Conservation (phyloP, 2,329 filamentous ascomycete genomes). For the Cladosporium halotolerans region DNA sequence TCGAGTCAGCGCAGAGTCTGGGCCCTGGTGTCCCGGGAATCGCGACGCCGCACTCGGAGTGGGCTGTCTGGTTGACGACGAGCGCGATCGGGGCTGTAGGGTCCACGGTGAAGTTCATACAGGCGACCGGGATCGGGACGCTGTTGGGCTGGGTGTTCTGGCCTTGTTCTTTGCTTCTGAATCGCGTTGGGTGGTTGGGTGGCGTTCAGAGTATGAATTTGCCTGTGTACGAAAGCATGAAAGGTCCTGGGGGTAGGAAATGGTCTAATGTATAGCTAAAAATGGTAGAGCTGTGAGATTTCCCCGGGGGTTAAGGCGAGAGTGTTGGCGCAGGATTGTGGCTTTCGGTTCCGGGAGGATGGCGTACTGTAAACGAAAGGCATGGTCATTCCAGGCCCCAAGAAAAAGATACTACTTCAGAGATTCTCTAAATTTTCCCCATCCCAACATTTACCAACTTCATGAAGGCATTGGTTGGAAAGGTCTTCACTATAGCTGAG, state of each 20-base stretch:
- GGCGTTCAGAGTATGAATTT: not conserved
- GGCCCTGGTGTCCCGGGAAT: slow-evolving; percentile 24
- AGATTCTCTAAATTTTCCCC: too few relatives aligned
- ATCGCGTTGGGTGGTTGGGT: not conserved
- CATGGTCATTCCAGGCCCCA: too few relatives aligned
- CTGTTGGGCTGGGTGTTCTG: slow-evolving; percentile 1
- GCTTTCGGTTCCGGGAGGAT: too few relatives aligned
- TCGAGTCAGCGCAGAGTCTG: slow-evolving; percentile 24
- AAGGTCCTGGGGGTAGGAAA: not conserved
- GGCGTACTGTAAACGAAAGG: too few relatives aligned
- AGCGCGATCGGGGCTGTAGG: not conserved
- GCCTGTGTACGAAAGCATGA: slow-evolving; percentile 9
- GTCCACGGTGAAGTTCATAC: not conserved
- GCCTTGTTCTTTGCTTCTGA: not conserved
- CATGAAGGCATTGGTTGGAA: too few relatives aligned
- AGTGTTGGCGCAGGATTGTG: too few relatives aligned
- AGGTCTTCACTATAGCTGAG: too few relatives aligned
- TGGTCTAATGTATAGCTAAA: not conserved
- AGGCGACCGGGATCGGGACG: not conserved
- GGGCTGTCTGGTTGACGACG: slow-evolving; percentile 4
- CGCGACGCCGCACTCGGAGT: slow-evolving; percentile 23
- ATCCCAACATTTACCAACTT: too few relatives aligned
- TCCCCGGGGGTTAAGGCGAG: too few relatives aligned
- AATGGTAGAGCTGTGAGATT: too few relatives aligned
- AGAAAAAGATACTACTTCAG: too few relatives aligned